A percentile compares a stretch with the other conserved stretches of the same genome.
Conservation (phyloP, 306 rosid genomes). For the Ceratonia siliqua region DNA sequence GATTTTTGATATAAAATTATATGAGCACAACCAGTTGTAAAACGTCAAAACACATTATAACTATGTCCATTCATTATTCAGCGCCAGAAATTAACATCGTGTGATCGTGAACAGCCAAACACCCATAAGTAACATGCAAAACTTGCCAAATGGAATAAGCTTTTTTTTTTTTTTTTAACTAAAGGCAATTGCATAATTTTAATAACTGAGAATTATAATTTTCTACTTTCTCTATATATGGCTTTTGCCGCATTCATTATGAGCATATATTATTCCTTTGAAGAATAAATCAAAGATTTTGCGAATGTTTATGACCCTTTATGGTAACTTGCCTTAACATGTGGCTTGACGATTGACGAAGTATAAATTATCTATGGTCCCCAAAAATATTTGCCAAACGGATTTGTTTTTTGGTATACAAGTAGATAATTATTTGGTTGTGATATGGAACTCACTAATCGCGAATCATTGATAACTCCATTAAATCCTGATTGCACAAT, state of each 20-base stretch:
- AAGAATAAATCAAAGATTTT: not conserved
- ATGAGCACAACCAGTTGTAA: constrained; percentile 36
- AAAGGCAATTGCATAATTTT: not conserved
- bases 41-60: constrained; percentile 4
- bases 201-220: too few species aligned
- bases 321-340: not conserved
- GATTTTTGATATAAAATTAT: not conserved
- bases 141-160: constrained; percentile 42
- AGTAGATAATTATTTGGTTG: not conserved
- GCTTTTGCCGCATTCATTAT: not conserved
- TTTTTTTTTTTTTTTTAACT: too few species aligned
- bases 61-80: constrained; percentile 18
- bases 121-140: constrained; percentile 54
- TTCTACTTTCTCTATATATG: too few species aligned
- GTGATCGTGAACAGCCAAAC: constrained; percentile 45
- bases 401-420: not conserved
- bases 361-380: not conserved
- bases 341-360: not conserved
- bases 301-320: not conserved
- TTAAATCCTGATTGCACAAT: not conserved
- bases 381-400: not conserved
- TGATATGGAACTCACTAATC: not conserved
- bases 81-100: constrained; percentile 32
- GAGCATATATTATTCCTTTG: not conserved
- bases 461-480: not conserved